Percentiles rank a stretch among this genome's conserved stretches.
Conservation (phyloP, 306 rosid species). For the Mimosa bimucronata region DNA sequence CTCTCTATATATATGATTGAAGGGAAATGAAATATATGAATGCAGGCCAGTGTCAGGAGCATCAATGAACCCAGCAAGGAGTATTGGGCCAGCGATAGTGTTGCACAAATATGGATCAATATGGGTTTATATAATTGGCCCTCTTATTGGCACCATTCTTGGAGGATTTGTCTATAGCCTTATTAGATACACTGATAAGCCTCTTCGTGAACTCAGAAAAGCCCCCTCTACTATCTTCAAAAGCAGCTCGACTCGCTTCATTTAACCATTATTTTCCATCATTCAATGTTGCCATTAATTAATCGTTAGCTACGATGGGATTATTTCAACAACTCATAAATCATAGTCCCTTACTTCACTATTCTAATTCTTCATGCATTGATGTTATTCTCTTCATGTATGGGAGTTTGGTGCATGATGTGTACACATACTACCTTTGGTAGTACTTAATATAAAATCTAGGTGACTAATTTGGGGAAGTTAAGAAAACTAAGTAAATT, state of each 20-base stretch:
- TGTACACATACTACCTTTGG: too few species aligned
- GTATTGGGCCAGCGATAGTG: slow-evolving; percentile 69
- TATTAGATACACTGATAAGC: slow-evolving; percentile 58
- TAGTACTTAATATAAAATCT: too few species aligned
- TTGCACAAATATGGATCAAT: slow-evolving; percentile 47
- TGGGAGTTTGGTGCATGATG: not conserved
- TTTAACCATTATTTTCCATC: not conserved
- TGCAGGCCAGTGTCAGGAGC: slow-evolving; percentile 65
- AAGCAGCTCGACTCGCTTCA: not conserved
- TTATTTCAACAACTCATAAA: not conserved
- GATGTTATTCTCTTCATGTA: not conserved
- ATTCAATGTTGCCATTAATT: not conserved
- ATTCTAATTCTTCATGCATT: not conserved
- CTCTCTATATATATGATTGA: not conserved
- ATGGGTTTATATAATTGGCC: slow-evolving; percentile 59
- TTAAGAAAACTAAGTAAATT: too few species aligned
- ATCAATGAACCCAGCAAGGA: slow-evolving; percentile 81
- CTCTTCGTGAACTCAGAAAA: slow-evolving; percentile 49
- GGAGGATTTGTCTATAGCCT: slow-evolving; percentile 57
- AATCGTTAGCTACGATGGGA: not conserved
- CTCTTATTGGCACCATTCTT: slow-evolving; percentile 52
- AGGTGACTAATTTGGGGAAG: too few species aligned
- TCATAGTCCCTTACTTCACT: not conserved
- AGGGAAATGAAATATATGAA: not conserved
- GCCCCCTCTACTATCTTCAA: not conserved